Base-by-base conservation (phyloP, 1,139 yeast genomes). In the Suhomyces coccinellae region DNA sequence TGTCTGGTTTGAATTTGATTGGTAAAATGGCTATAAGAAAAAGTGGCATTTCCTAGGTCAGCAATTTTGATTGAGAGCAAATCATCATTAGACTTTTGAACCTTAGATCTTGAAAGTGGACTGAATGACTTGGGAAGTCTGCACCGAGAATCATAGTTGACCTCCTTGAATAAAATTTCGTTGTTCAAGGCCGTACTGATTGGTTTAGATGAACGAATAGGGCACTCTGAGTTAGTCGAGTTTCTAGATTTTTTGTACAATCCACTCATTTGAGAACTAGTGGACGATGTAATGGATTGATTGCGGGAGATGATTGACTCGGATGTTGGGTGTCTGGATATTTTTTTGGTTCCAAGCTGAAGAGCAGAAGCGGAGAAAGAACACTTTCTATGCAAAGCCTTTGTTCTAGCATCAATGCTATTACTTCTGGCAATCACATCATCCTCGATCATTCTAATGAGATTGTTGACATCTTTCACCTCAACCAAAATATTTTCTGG, bases 401-500 rank as follows among this genome's bases (percentile, higher is more conserved):
- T 42, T 16, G 33, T 32, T 24, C 41, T 39, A 12, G 31, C 36
- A 17, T 42, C 45, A 27, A 46, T 37, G 26, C 46, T 46, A 20
- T 40, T 46, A 28, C 44, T 40, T 36, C 49, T 39, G 13, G 45
- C 45, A 27, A 47, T 47, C 53, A 81, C 86, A 48, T 81, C 68
- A 38, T 78, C 61, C 53, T 80, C 86, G 2, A 82, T 74, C 57
- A 76, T 70, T 44, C 72, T 66, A 26, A 87, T 83, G 52, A 87
- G 78, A 48, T 75, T 79, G 56, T 85, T 90, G 29, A 85, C 91
- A 55, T 87, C 89, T 33, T 84, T 85, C 48, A 88, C 84, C 57
- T 86, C 90, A 40, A 88, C 77, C 51, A 89, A 68, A n/a, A 89
- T 85, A 61, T 89, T 89, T 62, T 89, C 97, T 0, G 97, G 97